phyloP scores from a whole-genome alignment of 768 basidiomycete genomes.

The Stropharia rugosoannulata region DNA sequence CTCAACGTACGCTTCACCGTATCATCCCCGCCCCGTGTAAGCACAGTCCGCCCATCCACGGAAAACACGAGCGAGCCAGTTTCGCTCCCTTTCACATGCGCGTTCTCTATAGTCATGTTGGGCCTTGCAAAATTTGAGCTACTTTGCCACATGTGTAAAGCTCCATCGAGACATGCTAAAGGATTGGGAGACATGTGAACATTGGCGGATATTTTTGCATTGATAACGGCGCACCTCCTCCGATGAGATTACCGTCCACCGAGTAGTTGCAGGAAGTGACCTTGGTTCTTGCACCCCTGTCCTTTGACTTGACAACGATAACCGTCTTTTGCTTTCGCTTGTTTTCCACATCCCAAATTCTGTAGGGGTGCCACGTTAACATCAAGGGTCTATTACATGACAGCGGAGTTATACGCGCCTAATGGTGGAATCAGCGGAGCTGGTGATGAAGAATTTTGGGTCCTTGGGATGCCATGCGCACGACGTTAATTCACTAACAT shows the following conservation, averaged over 20 bases:
- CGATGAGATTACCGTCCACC: constrained; percentile 84
- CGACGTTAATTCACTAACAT: constrained; percentile 88
- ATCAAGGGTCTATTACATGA: not conserved
- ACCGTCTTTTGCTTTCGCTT: constrained; percentile 93
- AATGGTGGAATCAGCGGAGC: constrained; percentile 94
- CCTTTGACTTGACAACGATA: constrained; percentile 96
- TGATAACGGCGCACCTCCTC: constrained; percentile 60
- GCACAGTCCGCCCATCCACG: constrained; percentile 79
- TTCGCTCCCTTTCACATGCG: constrained; percentile 84
- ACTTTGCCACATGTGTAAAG: constrained; percentile 91
- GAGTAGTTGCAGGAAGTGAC: constrained; percentile 88
- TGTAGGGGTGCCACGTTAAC: constrained; percentile 24
- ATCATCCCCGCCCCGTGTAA: constrained; percentile 92
- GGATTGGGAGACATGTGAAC: constrained; percentile 15
- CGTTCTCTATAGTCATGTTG: constrained; percentile 80
- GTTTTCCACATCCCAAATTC: constrained; percentile 94
- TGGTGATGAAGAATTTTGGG: constrained; percentile 80
- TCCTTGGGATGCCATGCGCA: constrained; percentile 95
- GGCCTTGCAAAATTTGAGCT: constrained; percentile 93
- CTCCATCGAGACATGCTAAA: constrained; percentile 86
- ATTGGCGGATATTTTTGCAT: constrained; percentile 7
- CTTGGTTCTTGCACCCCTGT: constrained; percentile 91
- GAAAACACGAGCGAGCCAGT: constrained; percentile 88
- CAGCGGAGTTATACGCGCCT: constrained; percentile 47
- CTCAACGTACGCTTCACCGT: constrained; percentile 87